Percentiles rank a stretch among this genome's conserved stretches.
These are phyloP conservation scores for Kodamaea sp. DNA, from an alignment of 1,139 yeast genomes.

Conservation along the genomic window DNA sequence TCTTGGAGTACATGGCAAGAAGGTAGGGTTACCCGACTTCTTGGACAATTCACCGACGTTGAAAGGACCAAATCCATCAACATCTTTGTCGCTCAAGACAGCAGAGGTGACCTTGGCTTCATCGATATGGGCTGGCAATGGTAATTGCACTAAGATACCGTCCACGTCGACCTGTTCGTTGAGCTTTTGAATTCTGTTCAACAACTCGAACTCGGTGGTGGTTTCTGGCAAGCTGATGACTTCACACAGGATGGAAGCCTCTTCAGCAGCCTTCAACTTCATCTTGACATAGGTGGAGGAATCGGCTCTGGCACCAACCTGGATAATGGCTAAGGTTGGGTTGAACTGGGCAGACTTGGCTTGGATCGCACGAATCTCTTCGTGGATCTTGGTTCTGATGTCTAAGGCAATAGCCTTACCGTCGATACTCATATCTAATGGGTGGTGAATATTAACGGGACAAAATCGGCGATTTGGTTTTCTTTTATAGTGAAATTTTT, in stretches of 20 bases:
- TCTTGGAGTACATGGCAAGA: constrained; percentile 95
- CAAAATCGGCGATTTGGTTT: neutral
- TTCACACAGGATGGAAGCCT: constrained; percentile 75
- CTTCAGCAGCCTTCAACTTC: constrained; percentile 90
- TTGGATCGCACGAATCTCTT: constrained; percentile 59
- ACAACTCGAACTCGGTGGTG: constrained; percentile 57
- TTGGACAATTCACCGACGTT: constrained; percentile 93
- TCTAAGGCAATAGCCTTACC: constrained; percentile 70
- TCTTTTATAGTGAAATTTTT: constrained; percentile 7
- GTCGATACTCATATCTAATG: constrained; percentile 59
- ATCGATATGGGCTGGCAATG: constrained; percentile 79
- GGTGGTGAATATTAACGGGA: neutral
- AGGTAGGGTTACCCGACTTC: constrained; percentile 81
- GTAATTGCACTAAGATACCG: constrained; percentile 90
- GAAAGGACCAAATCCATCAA: constrained; percentile 90
- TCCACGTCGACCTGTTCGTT: constrained; percentile 73
- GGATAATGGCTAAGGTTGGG: constrained; percentile 82
- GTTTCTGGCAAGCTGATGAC: constrained; percentile 67
- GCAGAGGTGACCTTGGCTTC: constrained; percentile 78
- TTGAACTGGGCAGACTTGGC: constrained; percentile 58
- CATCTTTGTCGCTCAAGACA: constrained; percentile 81
- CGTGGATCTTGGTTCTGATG: constrained; percentile 49
- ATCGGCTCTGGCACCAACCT: constrained; percentile 89
- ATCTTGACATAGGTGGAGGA: constrained; percentile 92
- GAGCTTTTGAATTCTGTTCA: constrained; percentile 58